Conservation (phyloP, 495 filamentous ascomycete genomes). For the Neurospora sp. region DNA sequence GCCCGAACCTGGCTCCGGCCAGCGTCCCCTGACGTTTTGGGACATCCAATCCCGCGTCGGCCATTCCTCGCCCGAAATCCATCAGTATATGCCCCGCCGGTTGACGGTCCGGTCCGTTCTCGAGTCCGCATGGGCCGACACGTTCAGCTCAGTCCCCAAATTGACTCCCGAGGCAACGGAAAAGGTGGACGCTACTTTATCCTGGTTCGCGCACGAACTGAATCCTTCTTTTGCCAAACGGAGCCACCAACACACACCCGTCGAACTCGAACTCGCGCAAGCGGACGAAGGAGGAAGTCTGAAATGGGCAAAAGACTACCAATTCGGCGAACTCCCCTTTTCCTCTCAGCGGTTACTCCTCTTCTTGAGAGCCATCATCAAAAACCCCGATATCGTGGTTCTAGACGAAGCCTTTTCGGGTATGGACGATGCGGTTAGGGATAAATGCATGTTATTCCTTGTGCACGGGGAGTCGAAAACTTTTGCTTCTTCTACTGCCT, state of each 20-base stretch:
- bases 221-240: constrained; percentile 33
- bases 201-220: constrained; percentile 67
- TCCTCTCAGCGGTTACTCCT: constrained; percentile 74
- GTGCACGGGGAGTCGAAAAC: constrained; percentile 44
- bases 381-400: constrained; percentile 77
- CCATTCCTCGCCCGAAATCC: constrained; percentile 87
- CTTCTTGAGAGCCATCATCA: constrained; percentile 75
- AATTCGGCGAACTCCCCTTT: constrained; percentile 66
- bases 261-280: constrained; percentile 1
- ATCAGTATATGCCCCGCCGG: constrained; percentile 78
- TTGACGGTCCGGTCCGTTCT: constrained; percentile 66
- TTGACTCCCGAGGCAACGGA: constrained; percentile 44
- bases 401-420: constrained; percentile 91
- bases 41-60: constrained; percentile 85
- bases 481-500: constrained; percentile 7
- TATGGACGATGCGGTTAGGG: constrained; percentile 70
- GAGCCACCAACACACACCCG: neutral
- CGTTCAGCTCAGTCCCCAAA: constrained; percentile 60
- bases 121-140: constrained; percentile 82
- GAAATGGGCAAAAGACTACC: constrained; percentile 57
- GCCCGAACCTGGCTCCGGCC: constrained; percentile 51
- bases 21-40: constrained; percentile 75
- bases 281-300: constrained; percentile 12
- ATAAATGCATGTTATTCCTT: constrained; percentile 76
- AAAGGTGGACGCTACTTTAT: constrained; percentile 54